Evolutionary conservation across 495 filamentous ascomycete species (phyloP).

Genomic region (Tetracladium setigerum): DNA sequence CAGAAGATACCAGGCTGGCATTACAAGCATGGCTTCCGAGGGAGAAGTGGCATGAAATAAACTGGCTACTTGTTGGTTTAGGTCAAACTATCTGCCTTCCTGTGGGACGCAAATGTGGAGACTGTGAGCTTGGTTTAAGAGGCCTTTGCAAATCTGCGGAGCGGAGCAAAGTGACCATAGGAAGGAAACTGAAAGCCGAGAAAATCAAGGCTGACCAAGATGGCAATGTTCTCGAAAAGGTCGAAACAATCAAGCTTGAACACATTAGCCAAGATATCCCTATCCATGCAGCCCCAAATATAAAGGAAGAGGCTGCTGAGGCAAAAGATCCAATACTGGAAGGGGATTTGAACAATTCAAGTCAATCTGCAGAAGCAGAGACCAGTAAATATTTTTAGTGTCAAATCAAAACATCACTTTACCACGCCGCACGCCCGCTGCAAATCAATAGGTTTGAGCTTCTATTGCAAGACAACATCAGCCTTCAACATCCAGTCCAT

Average conservation of each 20-base stretch:
- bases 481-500: too few relatives aligned
- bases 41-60: slow-evolving; percentile 92
- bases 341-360: too few relatives aligned
- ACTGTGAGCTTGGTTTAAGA: slow-evolving; percentile 66
- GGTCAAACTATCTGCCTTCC: slow-evolving; percentile 83
- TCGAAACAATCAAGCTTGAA: slow-evolving; percentile 18
- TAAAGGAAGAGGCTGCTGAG: too few relatives aligned
- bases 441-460: too few relatives aligned
- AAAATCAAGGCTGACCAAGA: slow-evolving; percentile 26
- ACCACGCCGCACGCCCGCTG: too few relatives aligned
- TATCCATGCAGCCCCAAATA: slow-evolving; percentile 18
- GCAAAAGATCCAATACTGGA: too few relatives aligned
- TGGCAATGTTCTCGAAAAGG: slow-evolving; percentile 17
- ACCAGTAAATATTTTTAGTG: too few relatives aligned
- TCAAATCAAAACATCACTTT: too few relatives aligned
- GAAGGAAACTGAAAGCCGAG: slow-evolving; percentile 31
- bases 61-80: slow-evolving; percentile 82
- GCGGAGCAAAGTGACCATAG: slow-evolving; percentile 42
- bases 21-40: slow-evolving; percentile 79
- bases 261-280: slow-evolving; percentile 22
- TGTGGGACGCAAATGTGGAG: slow-evolving; percentile 70
- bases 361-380: too few relatives aligned
- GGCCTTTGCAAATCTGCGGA: slow-evolving; percentile 73
- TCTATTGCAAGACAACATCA: too few relatives aligned
- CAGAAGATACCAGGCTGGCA: slow-evolving; percentile 74